Evolutionary conservation across 2,329 filamentous ascomycete genomes (phyloP).

Genomic region (Sporothrix variecibatus): DNA sequence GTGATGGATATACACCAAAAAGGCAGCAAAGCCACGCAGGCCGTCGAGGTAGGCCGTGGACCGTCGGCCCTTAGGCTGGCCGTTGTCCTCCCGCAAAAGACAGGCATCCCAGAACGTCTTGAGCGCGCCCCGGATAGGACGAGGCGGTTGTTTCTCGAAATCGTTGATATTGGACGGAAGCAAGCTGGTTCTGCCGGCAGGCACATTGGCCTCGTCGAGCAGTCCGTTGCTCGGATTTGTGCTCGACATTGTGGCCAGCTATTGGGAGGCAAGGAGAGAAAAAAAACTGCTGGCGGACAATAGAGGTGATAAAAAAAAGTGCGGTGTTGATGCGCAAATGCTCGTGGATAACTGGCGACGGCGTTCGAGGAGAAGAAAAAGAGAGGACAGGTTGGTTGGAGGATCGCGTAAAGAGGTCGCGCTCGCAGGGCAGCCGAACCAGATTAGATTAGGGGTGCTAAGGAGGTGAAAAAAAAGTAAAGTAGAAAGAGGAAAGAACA

Average conservation of each 20-base stretch:
- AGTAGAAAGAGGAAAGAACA: not conserved
- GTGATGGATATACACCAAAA: constrained; percentile 66
- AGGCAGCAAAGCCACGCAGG: constrained; percentile 65
- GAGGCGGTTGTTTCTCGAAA: not conserved
- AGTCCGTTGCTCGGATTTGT: constrained; percentile 24
- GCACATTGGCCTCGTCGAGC: constrained; percentile 13
- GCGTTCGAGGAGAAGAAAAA: no score
- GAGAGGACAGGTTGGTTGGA: not conserved
- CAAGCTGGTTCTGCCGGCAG: not conserved
- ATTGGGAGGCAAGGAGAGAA: no score
- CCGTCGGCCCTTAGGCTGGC: constrained; percentile 45
- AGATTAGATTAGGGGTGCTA: not conserved
- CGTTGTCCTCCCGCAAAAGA: not conserved
- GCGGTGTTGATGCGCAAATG: not conserved
- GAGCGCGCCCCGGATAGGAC: not conserved
- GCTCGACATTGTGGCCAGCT: not conserved
- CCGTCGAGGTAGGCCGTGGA: constrained; percentile 66
- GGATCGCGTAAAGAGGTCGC: constrained; percentile 1
- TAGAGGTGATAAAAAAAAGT: not conserved
- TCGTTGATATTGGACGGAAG: not conserved
- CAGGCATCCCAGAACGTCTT: not conserved
- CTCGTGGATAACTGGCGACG: not conserved
- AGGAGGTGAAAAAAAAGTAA: not conserved
- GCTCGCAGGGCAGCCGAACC: not conserved
- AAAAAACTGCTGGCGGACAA: not conserved